phyloP scores from a whole-genome alignment of 139 green algal genomes.

The Picochlorum sp. region DNA sequence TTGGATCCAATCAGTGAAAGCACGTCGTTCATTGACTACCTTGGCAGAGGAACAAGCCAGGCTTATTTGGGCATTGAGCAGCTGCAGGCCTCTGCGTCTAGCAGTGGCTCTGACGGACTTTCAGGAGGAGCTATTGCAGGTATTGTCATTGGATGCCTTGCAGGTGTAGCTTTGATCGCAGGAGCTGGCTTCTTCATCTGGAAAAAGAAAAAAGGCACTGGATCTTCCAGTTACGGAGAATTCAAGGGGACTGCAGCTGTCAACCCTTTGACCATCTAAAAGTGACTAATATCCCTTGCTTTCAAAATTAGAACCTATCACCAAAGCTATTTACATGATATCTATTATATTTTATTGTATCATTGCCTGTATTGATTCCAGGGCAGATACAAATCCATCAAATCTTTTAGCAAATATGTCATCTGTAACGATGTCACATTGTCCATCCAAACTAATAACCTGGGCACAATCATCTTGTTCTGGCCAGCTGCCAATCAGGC shows the following conservation, averaged over 20 bases:
- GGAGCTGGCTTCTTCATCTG: slow-evolving; percentile 1
- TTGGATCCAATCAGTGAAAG: background rate
- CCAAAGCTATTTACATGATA: too few species aligned
- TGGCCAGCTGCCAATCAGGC: background rate
- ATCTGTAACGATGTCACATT: background rate
- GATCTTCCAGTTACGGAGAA: too few species aligned
- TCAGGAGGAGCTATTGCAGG: slow-evolving; percentile 7
- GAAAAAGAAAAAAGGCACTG: background rate
- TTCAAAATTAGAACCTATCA: too few species aligned
- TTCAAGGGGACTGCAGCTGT: too few species aligned
- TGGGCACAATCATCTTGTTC: background rate
- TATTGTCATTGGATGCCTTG: slow-evolving; percentile 6
- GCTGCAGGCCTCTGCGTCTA: background rate
- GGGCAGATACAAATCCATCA: too few species aligned
- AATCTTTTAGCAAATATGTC: background rate
- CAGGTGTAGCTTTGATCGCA: slow-evolving; percentile 4
- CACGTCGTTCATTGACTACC: slow-evolving; percentile 13
- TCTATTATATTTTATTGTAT: too few species aligned
- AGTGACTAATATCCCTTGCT: too few species aligned
- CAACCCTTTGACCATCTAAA: too few species aligned
- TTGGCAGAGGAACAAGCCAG: slow-evolving; percentile 4
- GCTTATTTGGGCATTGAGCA: slow-evolving; percentile 5
- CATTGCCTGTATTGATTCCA: too few species aligned
- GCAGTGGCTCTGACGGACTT: background rate
- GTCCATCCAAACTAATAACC: background rate